Evolutionary conservation across 2,329 filamentous ascomycete genomes (phyloP), one percentile per base, ranked within the genome.

Genomic region (Annulohypoxylon truncatum): DNA sequence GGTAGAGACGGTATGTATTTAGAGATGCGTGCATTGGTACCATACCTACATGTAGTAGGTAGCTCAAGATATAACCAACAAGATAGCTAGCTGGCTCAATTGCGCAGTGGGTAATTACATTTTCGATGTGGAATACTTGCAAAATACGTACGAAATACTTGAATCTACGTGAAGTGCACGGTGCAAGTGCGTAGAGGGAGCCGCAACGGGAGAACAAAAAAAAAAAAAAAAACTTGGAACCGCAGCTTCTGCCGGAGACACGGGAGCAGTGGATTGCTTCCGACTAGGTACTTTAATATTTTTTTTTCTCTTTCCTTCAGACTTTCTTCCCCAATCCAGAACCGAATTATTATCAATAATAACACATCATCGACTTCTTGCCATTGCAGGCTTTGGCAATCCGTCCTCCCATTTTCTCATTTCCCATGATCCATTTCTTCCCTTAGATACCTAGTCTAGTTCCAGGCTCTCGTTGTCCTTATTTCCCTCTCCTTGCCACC

Each of bases 371-470:
- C 58, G 40, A 68, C 42, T 67, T 61, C 31, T 58, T 64, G 59
- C 47, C 59, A 54, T 68, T 66, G 59, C 51, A 58, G 59, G 62
- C 58, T 66, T 60, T 66, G 62, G 58, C 54, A 64, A 64, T 20
- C 18, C n/a, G 35, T 38, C 35, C 35, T 18, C n/a, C 35, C 6
- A 38, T 42, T 61, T 38, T 51, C 59, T 44, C 35, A 46, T 61
- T 47, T 46, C 33, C 18, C 2, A 7, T 48, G 3, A 4, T 31
- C 26, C n/a, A 28, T 33, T 20, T 15, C 8, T 15, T 46, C 9
- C 47, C 20, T 47, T 57, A 51, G 13, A 4, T 55, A 48, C 58
- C 40, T 50, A 13, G 22, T 56, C 29, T 8, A 4, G 24, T 38
- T 51, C 20, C 54, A 51, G 28, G 6, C 46, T 22, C 12, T 12